These are phyloP conservation scores for Amphicarpaea edgeworthii DNA, from an alignment of 306 rosid species.

Conservation along the genomic window DNA sequence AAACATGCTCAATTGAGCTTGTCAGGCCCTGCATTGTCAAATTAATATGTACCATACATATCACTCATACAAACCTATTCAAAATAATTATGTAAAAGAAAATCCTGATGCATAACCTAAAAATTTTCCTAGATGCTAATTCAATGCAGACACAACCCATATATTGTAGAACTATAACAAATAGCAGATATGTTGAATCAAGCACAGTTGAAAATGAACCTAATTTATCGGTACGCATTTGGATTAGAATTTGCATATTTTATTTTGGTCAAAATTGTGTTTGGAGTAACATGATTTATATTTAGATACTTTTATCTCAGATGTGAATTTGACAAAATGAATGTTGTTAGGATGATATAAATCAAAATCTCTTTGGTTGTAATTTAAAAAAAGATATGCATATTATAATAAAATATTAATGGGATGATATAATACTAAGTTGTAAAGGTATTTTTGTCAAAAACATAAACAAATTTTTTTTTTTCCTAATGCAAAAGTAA, in stretches of 20 bases:
- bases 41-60: conserved; percentile 4
- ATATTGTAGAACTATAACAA: conserved; percentile 8
- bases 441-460: not conserved
- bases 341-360: not conserved
- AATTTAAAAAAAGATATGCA: not conserved
- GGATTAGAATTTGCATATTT: not conserved
- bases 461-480: not conserved
- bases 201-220: not conserved
- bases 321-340: not conserved
- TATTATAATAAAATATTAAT: conserved; percentile 3
- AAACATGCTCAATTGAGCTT: conserved; percentile 30
- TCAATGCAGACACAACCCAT: conserved; percentile 25
- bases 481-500: no score
- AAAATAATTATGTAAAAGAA: not conserved
- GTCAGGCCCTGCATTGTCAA: conserved; percentile 17
- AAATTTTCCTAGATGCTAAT: conserved; percentile 28
- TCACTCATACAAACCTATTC: conserved; percentile 5
- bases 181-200: not conserved
- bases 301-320: conserved; percentile 9
- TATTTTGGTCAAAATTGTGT: not conserved
- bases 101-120: conserved; percentile 18
- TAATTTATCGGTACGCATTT: not conserved
- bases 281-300: not conserved
- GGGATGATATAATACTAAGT: not conserved
- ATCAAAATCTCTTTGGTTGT: not conserved